Conservation (phyloP, 345 rosid species). For the Passiflora organensis region DNA sequence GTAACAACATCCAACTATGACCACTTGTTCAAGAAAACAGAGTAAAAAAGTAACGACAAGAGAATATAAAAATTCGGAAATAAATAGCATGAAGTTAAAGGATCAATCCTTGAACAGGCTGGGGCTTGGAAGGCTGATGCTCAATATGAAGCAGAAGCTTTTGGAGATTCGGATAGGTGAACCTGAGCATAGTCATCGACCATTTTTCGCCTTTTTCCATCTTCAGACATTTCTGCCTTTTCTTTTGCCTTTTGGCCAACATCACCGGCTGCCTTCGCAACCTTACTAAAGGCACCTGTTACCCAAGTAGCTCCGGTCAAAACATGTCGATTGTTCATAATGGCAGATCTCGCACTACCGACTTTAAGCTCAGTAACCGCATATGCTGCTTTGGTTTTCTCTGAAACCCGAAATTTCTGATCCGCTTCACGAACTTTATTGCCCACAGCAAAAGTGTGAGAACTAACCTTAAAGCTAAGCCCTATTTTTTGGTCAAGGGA, state of each 20-base stretch:
- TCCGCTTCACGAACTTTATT: constrained; percentile 92
- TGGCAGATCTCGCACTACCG: constrained; percentile 78
- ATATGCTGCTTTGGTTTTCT: constrained; percentile 85
- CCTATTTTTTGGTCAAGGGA: constrained; percentile 84
- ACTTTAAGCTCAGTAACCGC: constrained; percentile 85
- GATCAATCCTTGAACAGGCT: constrained; percentile 52
- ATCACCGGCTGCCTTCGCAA: constrained; percentile 88
- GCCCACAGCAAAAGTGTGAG: constrained; percentile 64
- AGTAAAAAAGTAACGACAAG: neutral
- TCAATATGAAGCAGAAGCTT: constrained; percentile 34
- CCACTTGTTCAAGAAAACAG: neutral
- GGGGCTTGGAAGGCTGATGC: constrained; percentile 44
- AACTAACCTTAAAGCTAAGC: constrained; percentile 71
- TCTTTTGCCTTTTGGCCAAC: constrained; percentile 95
- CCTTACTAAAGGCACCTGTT: constrained; percentile 74
- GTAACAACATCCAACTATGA: constrained; percentile 6
- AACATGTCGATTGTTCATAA: constrained; percentile 87
- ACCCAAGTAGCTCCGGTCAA: constrained; percentile 81
- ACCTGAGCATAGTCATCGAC: constrained; percentile 79
- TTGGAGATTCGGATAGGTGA: constrained; percentile 82
- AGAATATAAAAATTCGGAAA: neutral
- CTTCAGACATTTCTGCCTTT: constrained; percentile 69
- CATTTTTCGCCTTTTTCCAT: constrained; percentile 76
- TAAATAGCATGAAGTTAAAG: constrained; percentile 32
- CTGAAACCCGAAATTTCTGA: constrained; percentile 88